phyloP scores from a whole-genome alignment of 2,329 filamentous ascomycete genomes.

The Monosporascus sp. region DNA sequence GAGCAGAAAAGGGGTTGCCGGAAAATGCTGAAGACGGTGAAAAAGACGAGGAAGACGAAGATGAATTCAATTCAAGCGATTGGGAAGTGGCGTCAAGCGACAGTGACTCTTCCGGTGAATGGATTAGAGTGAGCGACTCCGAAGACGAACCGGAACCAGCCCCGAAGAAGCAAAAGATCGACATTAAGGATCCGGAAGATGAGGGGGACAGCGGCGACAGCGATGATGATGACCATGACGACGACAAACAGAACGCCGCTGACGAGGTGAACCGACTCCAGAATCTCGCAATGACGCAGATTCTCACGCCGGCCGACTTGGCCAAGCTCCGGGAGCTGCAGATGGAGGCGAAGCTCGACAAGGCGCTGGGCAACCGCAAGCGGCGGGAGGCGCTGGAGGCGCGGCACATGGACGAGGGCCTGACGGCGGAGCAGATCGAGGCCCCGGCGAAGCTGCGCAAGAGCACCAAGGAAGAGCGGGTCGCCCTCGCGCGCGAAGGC shows the following conservation, averaged over 20 bases:
- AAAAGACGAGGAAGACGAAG: conserved; percentile 55
- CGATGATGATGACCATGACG: conserved; percentile 10
- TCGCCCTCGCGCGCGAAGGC: conserved; percentile 77
- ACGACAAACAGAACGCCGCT: conserved; percentile 39
- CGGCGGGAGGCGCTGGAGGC: conserved; percentile 42
- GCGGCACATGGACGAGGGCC: conserved; percentile 76
- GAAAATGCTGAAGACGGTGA: conserved; percentile 58
- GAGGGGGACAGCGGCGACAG: conserved; percentile 19
- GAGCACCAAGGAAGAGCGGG: conserved; percentile 81
- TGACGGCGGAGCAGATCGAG: conserved; percentile 90
- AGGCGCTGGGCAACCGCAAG: conserved; percentile 48
- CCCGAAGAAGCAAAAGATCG: conserved; percentile 58
- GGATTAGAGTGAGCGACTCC: conserved; percentile 86
- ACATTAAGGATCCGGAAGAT: conserved; percentile 27
- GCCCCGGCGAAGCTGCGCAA: conserved; percentile 77
- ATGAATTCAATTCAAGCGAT: conserved; percentile 48
- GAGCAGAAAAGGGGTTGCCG: conserved; percentile 61
- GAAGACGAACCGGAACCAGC: conserved; percentile 72
- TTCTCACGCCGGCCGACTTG: conserved; percentile 94
- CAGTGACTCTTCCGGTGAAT: conserved; percentile 72
- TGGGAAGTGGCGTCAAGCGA: conserved; percentile 59
- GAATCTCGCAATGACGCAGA: conserved; percentile 83
- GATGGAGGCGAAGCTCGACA: conserved; percentile 64
- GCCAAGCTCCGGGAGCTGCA: conserved; percentile 88
- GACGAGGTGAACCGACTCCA: conserved; percentile 47